Percentiles rank a stretch among this genome's conserved stretches.
Conservation (phyloP, 352 stramenopile genomes). For the Phytophthora uliginosa region DNA sequence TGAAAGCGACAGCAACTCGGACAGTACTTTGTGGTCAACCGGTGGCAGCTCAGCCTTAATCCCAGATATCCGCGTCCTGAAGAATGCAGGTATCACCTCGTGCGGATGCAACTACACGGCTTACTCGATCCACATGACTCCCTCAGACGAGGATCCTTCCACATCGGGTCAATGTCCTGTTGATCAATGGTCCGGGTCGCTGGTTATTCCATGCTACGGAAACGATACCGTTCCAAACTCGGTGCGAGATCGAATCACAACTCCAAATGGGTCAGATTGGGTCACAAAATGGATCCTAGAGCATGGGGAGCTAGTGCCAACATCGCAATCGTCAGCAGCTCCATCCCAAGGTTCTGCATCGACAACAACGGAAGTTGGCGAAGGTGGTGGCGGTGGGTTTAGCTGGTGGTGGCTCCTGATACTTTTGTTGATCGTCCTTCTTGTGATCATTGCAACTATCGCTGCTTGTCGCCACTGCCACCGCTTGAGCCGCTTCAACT, state of each 20-base stretch:
- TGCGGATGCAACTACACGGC: slow-evolving; percentile 24
- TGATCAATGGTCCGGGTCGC: slow-evolving; percentile 23
- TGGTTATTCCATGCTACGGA: slow-evolving; percentile 49
- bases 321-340: slow-evolving; percentile 16
- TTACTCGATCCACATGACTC: slow-evolving; percentile 32
- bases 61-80: slow-evolving; percentile 30
- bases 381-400: slow-evolving; percentile 6
- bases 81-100: slow-evolving; percentile 17
- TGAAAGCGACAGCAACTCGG: slow-evolving; percentile 8
- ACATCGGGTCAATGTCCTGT: slow-evolving; percentile 18
- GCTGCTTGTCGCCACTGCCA: slow-evolving; percentile 33
- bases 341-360: slow-evolving; percentile 26
- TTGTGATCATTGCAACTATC: slow-evolving; percentile 32
- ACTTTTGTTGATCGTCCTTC: slow-evolving; percentile 28
- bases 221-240: slow-evolving; percentile 17
- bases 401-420: slow-evolving; percentile 34
- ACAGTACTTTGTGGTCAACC: slow-evolving; percentile 27
- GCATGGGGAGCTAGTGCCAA: slow-evolving; percentile 1
- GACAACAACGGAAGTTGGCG: slow-evolving; percentile 17
- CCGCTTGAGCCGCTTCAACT: slow-evolving; percentile 30
- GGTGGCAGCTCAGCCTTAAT: slow-evolving; percentile 10
- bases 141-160: background rate
- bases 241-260: slow-evolving; percentile 14
- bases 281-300: slow-evolving; percentile 40
- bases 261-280: slow-evolving; percentile 24